Evolutionary conservation across 345 rosid species (phyloP), one percentile per base, ranked within the genome.

Genomic region (Salix caprea): DNA sequence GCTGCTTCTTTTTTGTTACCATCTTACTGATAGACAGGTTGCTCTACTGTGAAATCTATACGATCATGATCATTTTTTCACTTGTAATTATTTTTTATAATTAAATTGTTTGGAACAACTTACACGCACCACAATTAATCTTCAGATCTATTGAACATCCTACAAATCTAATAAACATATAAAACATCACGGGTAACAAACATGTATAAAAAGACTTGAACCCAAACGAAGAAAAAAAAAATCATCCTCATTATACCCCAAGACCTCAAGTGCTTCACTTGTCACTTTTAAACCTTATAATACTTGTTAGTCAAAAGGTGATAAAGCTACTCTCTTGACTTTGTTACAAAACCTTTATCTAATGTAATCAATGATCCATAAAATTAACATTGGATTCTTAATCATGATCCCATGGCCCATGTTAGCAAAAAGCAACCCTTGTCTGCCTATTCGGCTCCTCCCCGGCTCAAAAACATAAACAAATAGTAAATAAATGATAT

Each of bases 401-500:
- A 76, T 79, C 42, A 58, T 42, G 80, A 73, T 58, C 78, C 76
- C 62, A 64, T 80, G 73, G 37, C 78, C 74, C 70, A 34, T 66
- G 67, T 67, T 50, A 77, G 36, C 75, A 52, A 54, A 42, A 50
- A 77, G 36, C 75, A 52, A 68, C 48, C 52, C 69, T 40, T 80
- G 74, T 77, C 86, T 44, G 67, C 75, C 26, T 32, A 61, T 44
- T 13, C 50, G 50, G 50, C 50, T 44, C 16, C 16, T 44, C 50
- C 16, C 16, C 16, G 13, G 50, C 13, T 13, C 50, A 18, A 7
- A 11, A 56, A 50, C n/a, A 13, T 32, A 28, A 5, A 54, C 4
- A 12, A 3, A 12, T 21, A 16, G 23, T 6, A 21, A 67, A 3
- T 4, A 67, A 21, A 21, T 3, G 24, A 9, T 2, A 3, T 28